Evolutionary conservation across 495 filamentous ascomycete genomes (phyloP), one percentile per base, ranked within the genome.

Genomic region (Cercophora scortea): DNA sequence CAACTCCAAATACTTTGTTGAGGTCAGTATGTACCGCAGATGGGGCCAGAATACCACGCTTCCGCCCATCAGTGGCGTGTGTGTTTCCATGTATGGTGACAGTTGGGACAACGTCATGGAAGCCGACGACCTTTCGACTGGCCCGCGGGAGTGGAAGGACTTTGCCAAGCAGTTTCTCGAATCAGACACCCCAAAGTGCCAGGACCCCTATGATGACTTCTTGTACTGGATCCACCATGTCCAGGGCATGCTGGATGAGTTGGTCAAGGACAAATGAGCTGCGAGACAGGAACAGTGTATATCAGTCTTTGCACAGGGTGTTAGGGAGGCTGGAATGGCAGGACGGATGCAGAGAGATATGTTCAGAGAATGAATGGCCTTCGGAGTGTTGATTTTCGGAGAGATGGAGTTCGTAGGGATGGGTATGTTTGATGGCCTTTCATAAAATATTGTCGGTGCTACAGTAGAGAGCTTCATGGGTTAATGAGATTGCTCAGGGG

Each of bases 31-130:
- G 4, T 44, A 47, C 40, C 52, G 55, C 35, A 16, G 39, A 12
- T 54, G 52, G 52, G 51, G 42, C 4, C 35, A 12, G 11, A n/a
- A 45, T 17, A 32, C 40, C 8, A 8, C 32, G 15, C 42, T 17
- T 16, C 8, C 17, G 16, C 50, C 54, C 11, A 6, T n/a, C 4
- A 49, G 39, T 9, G 51, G 47, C 12, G 52, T 42, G 3, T 44
- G 17, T 6, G 15, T 62, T 8, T 16, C 11, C 12, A 10, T 65
- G 18, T 58, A 50, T 15, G 41, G 45, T 25, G 11, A 9, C 8
- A 55, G 58, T 5, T 65, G 62, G 62, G 52, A 60, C 18, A 9
- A 60, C 13, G 35, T 48, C 4, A 51, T 62, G 57, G 52, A 42
- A 6, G 10, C 13, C 0, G 15, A 36, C 6, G 49, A 45, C 13